Conservation (phyloP, 305 asterid species). For the Fraxinus platypoda region DNA sequence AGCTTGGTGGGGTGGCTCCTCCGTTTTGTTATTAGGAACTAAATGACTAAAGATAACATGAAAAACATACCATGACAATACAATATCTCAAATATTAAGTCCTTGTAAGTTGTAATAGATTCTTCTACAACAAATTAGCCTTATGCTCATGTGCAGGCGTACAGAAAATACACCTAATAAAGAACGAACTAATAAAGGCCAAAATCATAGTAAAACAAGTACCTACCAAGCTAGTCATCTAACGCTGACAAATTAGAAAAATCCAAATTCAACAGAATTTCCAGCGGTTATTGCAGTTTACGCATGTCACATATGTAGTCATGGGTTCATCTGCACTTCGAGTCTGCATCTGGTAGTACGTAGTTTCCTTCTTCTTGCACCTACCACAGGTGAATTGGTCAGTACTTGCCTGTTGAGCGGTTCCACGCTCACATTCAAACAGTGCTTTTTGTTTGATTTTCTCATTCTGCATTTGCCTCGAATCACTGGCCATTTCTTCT, state of each 20-base stretch:
- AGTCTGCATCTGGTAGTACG: conserved; percentile 87
- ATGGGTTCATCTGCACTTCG: conserved; percentile 95
- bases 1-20: background rate
- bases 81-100: background rate
- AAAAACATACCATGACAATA: background rate
- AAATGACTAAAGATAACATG: background rate
- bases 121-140: conserved; percentile 26
- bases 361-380: conserved; percentile 34
- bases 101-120: background rate
- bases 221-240: conserved; percentile 10
- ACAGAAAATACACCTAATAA: conserved; percentile 9
- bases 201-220: conserved; percentile 1
- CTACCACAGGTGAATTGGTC: conserved; percentile 66
- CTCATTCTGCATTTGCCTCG: conserved; percentile 63
- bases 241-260: conserved; percentile 32
- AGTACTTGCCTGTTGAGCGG: conserved; percentile 70
- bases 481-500: conserved; percentile 91
- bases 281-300: conserved; percentile 79
- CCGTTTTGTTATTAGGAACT: background rate
- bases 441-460: conserved; percentile 74
- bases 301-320: conserved; percentile 87
- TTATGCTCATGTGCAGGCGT: conserved; percentile 17
- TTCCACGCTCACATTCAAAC: conserved; percentile 72
- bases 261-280: conserved; percentile 53
- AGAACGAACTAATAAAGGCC: conserved; percentile 25